These are phyloP conservation scores for Penicillium brevicompactum DNA, from an alignment of 2,329 filamentous ascomycete species.

Conservation along the genomic window DNA sequence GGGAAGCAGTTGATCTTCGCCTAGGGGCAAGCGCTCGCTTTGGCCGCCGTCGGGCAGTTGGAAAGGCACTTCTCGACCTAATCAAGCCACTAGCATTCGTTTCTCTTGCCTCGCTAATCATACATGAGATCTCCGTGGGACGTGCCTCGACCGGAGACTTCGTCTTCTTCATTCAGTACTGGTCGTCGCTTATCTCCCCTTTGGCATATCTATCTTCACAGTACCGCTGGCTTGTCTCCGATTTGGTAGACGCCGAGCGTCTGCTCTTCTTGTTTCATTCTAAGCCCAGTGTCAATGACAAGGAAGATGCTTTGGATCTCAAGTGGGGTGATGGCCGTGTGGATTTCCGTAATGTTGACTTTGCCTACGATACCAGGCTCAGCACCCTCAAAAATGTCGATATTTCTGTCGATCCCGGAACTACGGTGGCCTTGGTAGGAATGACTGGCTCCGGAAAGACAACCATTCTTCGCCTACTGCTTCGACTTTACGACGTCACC, in stretches of 20 bases:
- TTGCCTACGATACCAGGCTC: slow-evolving; percentile 54
- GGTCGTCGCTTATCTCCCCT: slow-evolving; percentile 53
- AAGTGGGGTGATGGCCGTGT: slow-evolving; percentile 47
- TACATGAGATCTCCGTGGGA: slow-evolving; percentile 54
- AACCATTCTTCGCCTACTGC: slow-evolving; percentile 56
- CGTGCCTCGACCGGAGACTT: slow-evolving; percentile 59
- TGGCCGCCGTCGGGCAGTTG: slow-evolving; percentile 2
- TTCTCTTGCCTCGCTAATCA: slow-evolving; percentile 51
- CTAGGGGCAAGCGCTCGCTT: background rate
- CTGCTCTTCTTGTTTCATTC: slow-evolving; percentile 51
- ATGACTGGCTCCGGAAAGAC: slow-evolving; percentile 59
- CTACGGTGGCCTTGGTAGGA: slow-evolving; percentile 59
- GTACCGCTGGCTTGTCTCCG: slow-evolving; percentile 50
- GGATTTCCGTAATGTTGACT: slow-evolving; percentile 52
- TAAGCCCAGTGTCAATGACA: slow-evolving; percentile 47
- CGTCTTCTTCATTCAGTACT: slow-evolving; percentile 66
- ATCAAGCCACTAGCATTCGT: slow-evolving; percentile 50
- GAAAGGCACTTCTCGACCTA: slow-evolving; percentile 32
- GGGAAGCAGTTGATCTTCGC: slow-evolving; percentile 7
- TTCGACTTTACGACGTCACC: slow-evolving; percentile 56
- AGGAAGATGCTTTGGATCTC: slow-evolving; percentile 35
- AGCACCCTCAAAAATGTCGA: slow-evolving; percentile 48
- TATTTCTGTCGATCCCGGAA: slow-evolving; percentile 49
- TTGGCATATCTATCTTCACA: slow-evolving; percentile 53
- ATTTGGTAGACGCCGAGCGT: slow-evolving; percentile 65